Evolutionary conservation across 2,329 filamentous ascomycete species (phyloP).

Genomic region (Dactylonectria estremocensis): DNA sequence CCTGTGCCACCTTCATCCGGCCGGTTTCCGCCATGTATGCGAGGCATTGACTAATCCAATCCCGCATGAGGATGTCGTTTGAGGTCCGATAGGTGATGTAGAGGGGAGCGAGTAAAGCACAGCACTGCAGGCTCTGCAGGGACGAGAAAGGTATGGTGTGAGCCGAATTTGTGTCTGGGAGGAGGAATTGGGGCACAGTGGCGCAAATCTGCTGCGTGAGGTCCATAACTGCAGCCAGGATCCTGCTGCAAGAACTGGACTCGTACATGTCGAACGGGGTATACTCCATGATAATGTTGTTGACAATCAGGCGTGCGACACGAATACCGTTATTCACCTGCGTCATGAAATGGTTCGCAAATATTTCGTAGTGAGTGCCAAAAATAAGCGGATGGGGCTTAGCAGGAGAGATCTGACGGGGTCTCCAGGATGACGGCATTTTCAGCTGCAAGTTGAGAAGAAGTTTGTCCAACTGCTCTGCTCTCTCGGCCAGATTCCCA

Average conservation of each 20-base stretch:
- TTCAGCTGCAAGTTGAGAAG: background rate
- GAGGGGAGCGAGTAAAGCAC: constrained; percentile 5
- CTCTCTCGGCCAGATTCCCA: background rate
- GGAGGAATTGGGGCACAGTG: constrained; percentile 16
- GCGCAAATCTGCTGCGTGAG: constrained; percentile 12
- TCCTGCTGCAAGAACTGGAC: background rate
- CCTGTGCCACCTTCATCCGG: constrained; percentile 5
- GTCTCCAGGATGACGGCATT: constrained; percentile 1
- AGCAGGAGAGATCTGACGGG: background rate
- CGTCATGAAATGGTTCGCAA: background rate
- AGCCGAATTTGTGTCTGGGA: background rate
- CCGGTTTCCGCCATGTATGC: background rate
- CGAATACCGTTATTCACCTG: constrained; percentile 13
- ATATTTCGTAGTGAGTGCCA: background rate
- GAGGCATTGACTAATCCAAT: constrained; percentile 4
- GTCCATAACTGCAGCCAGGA: background rate
- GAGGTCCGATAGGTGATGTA: constrained; percentile 1
- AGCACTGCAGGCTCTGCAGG: constrained; percentile 11
- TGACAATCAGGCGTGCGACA: constrained; percentile 1
- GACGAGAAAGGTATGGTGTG: background rate
- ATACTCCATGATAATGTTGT: background rate
- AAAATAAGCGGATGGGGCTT: background rate
- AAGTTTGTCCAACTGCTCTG: background rate
- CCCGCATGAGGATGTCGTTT: background rate
- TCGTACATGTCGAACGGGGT: background rate